phyloP scores from a whole-genome alignment of 2,329 filamentous ascomycete genomes.

The Colletotrichum tropicale region DNA sequence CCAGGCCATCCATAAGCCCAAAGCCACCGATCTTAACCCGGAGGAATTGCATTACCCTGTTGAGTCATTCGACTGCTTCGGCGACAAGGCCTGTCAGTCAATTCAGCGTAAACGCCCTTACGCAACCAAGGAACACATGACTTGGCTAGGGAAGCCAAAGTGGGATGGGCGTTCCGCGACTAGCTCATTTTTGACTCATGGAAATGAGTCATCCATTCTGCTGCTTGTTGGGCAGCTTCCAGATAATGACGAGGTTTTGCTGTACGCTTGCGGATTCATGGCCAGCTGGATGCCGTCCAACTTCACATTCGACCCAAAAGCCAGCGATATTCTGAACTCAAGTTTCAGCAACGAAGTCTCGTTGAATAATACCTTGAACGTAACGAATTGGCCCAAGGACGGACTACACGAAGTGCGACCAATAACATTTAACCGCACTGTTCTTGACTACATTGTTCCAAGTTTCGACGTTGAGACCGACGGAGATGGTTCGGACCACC shows the following conservation, averaged over 20 bases:
- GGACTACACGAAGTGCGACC: too few relatives aligned
- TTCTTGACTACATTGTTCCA: too few relatives aligned
- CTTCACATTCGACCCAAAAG: neutral
- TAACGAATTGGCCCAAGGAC: accelerated
- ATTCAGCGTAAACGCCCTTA: neutral
- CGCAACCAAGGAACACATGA: neutral
- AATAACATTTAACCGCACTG: too few relatives aligned
- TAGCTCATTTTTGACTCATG: neutral
- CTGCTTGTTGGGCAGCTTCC: neutral
- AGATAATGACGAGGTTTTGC: neutral
- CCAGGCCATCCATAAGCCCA: neutral
- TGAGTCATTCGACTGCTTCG: neutral
- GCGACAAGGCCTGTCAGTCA: neutral
- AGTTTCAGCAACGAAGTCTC: neutral
- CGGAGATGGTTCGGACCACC: too few relatives aligned
- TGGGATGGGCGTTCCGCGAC: neutral
- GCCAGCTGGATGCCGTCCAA: neutral
- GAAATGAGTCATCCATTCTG: neutral
- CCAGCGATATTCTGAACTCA: neutral
- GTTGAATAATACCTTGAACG: accelerated
- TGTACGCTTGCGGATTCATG: neutral
- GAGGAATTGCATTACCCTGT: neutral
- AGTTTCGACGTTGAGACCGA: too few relatives aligned
- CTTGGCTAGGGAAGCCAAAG: neutral
- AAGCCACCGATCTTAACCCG: neutral